These are phyloP conservation scores for Dendrobium officinale DNA, from an alignment of 106 monocot species.

Conservation along the genomic window DNA sequence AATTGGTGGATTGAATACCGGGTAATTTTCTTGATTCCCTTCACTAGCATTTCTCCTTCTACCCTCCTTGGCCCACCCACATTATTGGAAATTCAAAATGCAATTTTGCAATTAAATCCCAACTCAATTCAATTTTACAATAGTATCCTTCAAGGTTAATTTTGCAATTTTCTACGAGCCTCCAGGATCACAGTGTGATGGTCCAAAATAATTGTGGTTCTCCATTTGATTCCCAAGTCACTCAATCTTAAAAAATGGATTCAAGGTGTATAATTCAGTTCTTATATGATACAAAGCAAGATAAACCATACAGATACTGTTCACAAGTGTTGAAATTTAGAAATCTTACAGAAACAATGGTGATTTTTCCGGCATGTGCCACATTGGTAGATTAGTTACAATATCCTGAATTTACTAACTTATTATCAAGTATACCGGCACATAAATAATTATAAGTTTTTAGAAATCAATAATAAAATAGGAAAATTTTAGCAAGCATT, in stretches of 20 bases:
- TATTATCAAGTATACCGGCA: background rate
- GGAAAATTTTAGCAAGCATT: background rate
- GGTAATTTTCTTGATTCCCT: background rate
- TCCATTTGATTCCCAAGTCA: background rate
- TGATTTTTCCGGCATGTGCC: conserved; percentile 39
- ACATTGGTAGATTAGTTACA: conserved; percentile 76
- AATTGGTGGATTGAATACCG: background rate
- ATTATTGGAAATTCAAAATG: background rate
- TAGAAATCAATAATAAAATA: background rate
- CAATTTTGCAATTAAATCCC: background rate
- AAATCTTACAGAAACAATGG: conserved; percentile 82
- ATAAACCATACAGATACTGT: background rate
- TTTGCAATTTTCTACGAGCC: too few species aligned
- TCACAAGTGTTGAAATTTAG: conserved; percentile 7
- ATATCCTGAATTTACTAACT: conserved; percentile 57
- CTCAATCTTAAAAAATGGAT: background rate
- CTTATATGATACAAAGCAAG: background rate
- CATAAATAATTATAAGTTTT: background rate
- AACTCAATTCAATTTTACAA: background rate
- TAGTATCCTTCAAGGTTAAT: too few species aligned
- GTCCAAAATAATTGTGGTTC: too few species aligned
- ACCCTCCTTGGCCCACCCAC: background rate
- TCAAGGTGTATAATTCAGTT: background rate
- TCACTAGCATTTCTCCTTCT: background rate
- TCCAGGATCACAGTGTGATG: too few species aligned